Evolutionary conservation across 768 basidiomycete genomes (phyloP).

Genomic region (Psilocybe sp.): DNA sequence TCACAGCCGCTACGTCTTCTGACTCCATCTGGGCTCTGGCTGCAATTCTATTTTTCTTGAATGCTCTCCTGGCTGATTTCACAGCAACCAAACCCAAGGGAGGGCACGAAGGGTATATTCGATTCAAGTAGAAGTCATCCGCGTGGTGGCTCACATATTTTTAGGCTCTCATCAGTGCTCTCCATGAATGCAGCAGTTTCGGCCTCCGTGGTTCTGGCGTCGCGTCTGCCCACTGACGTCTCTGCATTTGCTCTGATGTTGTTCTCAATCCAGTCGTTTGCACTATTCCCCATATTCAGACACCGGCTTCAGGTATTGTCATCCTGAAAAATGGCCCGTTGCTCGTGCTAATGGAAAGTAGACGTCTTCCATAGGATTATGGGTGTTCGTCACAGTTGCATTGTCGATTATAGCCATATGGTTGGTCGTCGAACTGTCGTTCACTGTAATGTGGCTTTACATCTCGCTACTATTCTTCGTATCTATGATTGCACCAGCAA

Average conservation of each 20-base stretch:
- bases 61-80: constrained; percentile 84
- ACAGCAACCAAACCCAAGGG: constrained; percentile 43
- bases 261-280: constrained; percentile 80
- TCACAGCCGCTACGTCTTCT: constrained; percentile 92
- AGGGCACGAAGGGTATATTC: constrained; percentile 56
- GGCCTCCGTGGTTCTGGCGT: constrained; percentile 90
- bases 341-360: constrained; percentile 24
- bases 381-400: constrained; percentile 49
- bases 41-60: constrained; percentile 79
- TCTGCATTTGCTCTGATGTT: constrained; percentile 88
- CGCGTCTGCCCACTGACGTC: constrained; percentile 77
- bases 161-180: constrained; percentile 75
- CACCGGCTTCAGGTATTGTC: constrained; percentile 63
- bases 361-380: constrained; percentile 45
- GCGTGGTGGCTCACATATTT: constrained; percentile 12
- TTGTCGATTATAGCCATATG: constrained; percentile 49
- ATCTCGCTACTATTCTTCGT: constrained; percentile 48
- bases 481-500: constrained; percentile 69
- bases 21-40: constrained; percentile 97
- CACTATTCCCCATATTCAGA: constrained; percentile 79
- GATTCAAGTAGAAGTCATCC: constrained; percentile 1
- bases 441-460: constrained; percentile 52
- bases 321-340: constrained; percentile 9
- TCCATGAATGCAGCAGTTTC: constrained; percentile 92
- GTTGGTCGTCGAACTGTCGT: constrained; percentile 54